Conservation (phyloP, 1,284 basidiomycete genomes). For the Cryptococcus sp. region DNA sequence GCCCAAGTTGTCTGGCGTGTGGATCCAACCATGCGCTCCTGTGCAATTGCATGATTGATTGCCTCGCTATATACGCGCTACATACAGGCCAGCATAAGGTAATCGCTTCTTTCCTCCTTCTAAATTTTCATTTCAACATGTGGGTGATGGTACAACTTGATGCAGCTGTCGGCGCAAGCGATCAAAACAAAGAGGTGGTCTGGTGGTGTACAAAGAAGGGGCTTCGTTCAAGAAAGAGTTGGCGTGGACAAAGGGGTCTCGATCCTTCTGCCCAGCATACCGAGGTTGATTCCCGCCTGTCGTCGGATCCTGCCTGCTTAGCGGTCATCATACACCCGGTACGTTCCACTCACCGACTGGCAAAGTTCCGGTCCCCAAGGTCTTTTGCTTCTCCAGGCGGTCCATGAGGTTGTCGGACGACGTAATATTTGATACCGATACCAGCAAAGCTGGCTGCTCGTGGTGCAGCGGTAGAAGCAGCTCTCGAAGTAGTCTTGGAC, state of each 20-base stretch:
- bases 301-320: constrained; percentile 12
- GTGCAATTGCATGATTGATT: too few species aligned
- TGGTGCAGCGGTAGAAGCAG: background rate
- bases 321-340: background rate
- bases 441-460: background rate
- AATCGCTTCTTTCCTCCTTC: too few species aligned
- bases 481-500: background rate
- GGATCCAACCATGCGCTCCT: too few species aligned
- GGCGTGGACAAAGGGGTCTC: constrained; percentile 15
- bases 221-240: constrained; percentile 8
- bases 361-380: constrained; percentile 82
- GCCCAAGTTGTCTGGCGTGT: too few species aligned
- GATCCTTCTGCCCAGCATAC: constrained; percentile 29
- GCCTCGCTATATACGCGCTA: too few species aligned
- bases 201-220: too few species aligned
- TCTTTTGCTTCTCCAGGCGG: constrained; percentile 80
- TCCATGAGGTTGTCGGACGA: constrained; percentile 71
- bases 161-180: too few species aligned
- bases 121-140: too few species aligned
- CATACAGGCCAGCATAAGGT: too few species aligned
- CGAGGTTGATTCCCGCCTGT: constrained; percentile 32
- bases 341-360: constrained; percentile 41
- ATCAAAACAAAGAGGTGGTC: too few species aligned
- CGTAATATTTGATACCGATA: constrained; percentile 1
- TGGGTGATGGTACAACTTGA: too few species aligned